Base-by-base conservation (phyloP, 2,329 filamentous ascomycete species). In the Colletotrichum sp. region DNA sequence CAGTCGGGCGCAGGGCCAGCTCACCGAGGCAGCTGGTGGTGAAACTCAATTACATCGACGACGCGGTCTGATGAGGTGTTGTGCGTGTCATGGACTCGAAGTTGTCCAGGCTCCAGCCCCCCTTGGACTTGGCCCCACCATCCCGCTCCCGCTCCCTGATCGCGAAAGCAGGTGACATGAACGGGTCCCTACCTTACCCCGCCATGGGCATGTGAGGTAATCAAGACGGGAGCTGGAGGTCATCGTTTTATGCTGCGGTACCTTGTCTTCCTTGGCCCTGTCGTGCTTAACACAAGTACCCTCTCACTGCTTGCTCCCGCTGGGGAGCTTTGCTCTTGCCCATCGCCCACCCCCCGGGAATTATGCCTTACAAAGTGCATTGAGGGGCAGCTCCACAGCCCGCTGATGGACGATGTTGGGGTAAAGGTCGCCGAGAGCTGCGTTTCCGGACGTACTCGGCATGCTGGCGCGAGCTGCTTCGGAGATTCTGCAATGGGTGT, bases 401-500 rank as follows among this genome's bases (percentile, higher is more conserved):
- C 26, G 26, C 36, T 36, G 26, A 57, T 24, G 57, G 7, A 62
- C 34, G 28, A 70, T 60, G 57, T 63, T 52, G 57, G 55, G 68
- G 57, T 63, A 52, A 44, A 55, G 72, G 60, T 62, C 69, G 72
- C 52, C 72, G 72, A 72, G 62, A 72, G 69, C 69, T 72, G 55
- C 72, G 65, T 18, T 74, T 73, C 70, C 71, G 32, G 74, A 55
- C 64, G 44, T 32, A 60, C 57, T 73, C 55, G 26, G 57, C 12
- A 57, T 49, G 9, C 34, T 64, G 52, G 70, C 39, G 76, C 44
- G 57, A 49, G 67, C 30, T 59, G 62, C 16, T 16, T 32, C 60
- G 21, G 81, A 81, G 81, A 77, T 79, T 24, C 71, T 77, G 24
- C 69, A 39, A 60, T 39, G 62, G 34, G 69, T 30, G 67, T 57